phyloP scores from a whole-genome alignment of 108 stramenopile species.

The Pelagomonas calceolata region DNA sequence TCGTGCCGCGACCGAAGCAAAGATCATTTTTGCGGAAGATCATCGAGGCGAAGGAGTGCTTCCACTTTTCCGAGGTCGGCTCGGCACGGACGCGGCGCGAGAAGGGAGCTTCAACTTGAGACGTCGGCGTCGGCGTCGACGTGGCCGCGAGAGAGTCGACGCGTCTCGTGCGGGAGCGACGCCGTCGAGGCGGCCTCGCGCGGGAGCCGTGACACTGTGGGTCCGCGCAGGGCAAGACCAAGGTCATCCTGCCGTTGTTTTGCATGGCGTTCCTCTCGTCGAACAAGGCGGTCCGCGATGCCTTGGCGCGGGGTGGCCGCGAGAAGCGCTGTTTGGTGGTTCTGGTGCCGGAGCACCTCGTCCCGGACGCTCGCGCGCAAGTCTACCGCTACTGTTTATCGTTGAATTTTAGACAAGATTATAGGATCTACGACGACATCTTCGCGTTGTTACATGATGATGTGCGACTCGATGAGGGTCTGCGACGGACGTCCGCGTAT shows the following conservation, averaged over 20 bases:
- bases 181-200: no score
- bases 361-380: conserved; percentile 40
- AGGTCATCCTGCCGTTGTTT: conserved; percentile 37
- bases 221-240: no score
- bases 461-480: conserved; percentile 1
- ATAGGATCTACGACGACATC: conserved; percentile 42
- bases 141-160: no score
- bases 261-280: conserved; percentile 38
- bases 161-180: no score
- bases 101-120: no score
- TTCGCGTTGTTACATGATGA: conserved; percentile 30
- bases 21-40: conserved; percentile 37
- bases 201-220: no score
- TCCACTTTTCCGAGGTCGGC: conserved; percentile 43
- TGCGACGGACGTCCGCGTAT: no score
- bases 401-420: conserved; percentile 40
- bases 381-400: conserved; percentile 41
- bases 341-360: conserved; percentile 41
- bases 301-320: conserved; percentile 28
- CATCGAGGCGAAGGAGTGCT: conserved; percentile 37
- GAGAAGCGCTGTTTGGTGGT: conserved; percentile 35
- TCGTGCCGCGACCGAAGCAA: conserved; percentile 42
- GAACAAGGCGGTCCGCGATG: conserved; percentile 16
- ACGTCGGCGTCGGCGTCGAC: no score
- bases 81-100: conserved; percentile 26